A percentile compares a stretch with the other conserved stretches of the same genome.
Evolutionary conservation across 441 rosid species (phyloP).

Genomic region (Aquilaria agallochum): DNA sequence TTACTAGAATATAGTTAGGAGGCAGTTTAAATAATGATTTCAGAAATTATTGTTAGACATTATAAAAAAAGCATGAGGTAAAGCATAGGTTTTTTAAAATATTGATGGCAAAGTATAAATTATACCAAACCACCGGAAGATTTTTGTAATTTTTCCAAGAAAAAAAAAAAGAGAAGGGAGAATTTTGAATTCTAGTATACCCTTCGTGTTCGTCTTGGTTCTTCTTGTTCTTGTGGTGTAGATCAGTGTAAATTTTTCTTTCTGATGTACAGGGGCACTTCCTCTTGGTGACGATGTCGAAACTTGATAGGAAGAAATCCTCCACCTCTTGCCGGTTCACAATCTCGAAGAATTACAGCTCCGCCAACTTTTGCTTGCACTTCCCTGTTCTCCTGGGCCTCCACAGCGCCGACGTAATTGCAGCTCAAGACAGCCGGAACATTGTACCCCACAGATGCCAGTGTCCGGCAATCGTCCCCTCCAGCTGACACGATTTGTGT

Average conservation of each 20-base stretch:
- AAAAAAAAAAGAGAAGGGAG: background rate
- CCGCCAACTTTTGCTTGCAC: constrained; percentile 44
- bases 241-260: background rate
- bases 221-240: too few relatives aligned
- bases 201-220: too few relatives aligned
- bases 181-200: too few relatives aligned
- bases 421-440: constrained; percentile 50
- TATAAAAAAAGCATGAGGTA: too few relatives aligned
- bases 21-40: too few relatives aligned
- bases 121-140: too few relatives aligned
- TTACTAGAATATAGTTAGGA: too few relatives aligned
- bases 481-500: background rate
- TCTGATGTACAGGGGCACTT: constrained; percentile 41
- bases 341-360: constrained; percentile 40
- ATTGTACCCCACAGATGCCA: constrained; percentile 55
- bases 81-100: too few relatives aligned
- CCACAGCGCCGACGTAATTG: constrained; percentile 54
- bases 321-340: constrained; percentile 55
- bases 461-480: constrained; percentile 42
- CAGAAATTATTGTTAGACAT: too few relatives aligned
- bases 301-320: constrained; percentile 42
- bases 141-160: too few relatives aligned
- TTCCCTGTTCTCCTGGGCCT: constrained; percentile 36
- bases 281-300: constrained; percentile 32
- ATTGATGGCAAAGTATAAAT: too few relatives aligned